Base-by-base conservation (phyloP, 1,284 basidiomycete genomes). In the Takashimella tepidaria region DNA sequence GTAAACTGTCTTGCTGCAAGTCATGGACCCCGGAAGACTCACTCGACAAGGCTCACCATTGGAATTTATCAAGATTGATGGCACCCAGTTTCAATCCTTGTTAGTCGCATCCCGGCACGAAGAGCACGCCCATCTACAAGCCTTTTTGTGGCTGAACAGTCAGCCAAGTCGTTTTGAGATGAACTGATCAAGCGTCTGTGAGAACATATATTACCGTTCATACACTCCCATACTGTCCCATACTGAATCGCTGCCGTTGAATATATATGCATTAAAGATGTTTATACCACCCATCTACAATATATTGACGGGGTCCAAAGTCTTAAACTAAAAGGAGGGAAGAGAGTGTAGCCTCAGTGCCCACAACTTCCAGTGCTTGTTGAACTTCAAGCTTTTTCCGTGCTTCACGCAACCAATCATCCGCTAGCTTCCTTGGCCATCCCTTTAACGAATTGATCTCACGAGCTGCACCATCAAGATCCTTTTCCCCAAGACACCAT, bases 331-430 rank as follows among this genome's bases (percentile, higher is more conserved):
- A 70, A 47, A 80, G 74, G 54, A 83, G 70, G 41, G 79, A 79
- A 45, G 74, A 71, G 51, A 82, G 76, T 13, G 83, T 86, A n/a
- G 85, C 85, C 77, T 93, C 88, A 23, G 88, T 79, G 70, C 90
- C 85, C 52, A 92, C 84, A 55, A 95, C 88, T 79, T 95, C 87
- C 63, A 98, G 77, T 42, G 92, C 91, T 77, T 98, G 95, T 72
- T 92, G 82, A 44, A 96, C 91, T 77, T 97, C 92, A 63, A 98
- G 76, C 69, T 92, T 82, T 70, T 83, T 82, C 63, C 96, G 80
- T 19, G 92, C 92, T 63, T 92, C 92, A 59, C 86, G 84, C 54
- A 98, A 78, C 95, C 96, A 98, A 76, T 98, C 96, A 42, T 81
- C 78, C 52, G 95, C 79, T 52, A 98, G 75, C 51, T 84, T 77